Base-by-base conservation (phyloP, 345 rosid genomes). In the Brassica carinata region DNA sequence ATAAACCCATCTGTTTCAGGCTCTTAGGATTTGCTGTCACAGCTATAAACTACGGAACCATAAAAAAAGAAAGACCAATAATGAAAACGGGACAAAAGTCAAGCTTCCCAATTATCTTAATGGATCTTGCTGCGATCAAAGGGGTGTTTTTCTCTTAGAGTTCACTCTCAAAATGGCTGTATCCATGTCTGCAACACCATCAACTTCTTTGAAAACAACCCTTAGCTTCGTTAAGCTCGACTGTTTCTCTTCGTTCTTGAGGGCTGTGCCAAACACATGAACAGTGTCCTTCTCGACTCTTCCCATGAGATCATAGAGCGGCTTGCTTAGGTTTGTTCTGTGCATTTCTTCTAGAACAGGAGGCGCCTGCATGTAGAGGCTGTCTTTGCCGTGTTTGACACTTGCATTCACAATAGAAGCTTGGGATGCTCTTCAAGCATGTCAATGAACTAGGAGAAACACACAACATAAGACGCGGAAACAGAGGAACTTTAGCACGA, bases 331-430 rank as follows among this genome's bases (percentile, higher is more conserved):
- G 86, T 96, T 96, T 59, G 91, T 85, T 67, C 98, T 82, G 62
- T 90, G 86, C 93, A 92, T 86, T 85, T 93, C 96, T 83, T 93
- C 98, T 77, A 96, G 86, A 79, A 96, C 96, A 1, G 90, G 96
- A 65, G 97, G 99, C 23, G 96, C 96, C 82, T 92, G 97, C 99
- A 93, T 92, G 90, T 96, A 91, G 36, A 93, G 87, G 83, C 86
- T 93, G 81, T 78, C 78, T 33, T 92, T 89, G 8, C 76, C 84
- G 66, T 90, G 85, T 26, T 75, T 85, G 40, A 93, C 89, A 51
- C 97, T 93, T 38, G 94, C 93, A 82, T 85, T 96, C 57, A 89
- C 64, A 96, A 69, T 2, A 71, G 87, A 73, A 96, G 86, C 86
- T 82, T 86, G 0, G 98, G 96, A 78, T 92, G 90, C 69, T 90